A percentile compares a stretch with the other conserved stretches of the same genome.
phyloP scores from a whole-genome alignment of 352 stramenopile genomes.

The Globisporangium takayamanum region DNA sequence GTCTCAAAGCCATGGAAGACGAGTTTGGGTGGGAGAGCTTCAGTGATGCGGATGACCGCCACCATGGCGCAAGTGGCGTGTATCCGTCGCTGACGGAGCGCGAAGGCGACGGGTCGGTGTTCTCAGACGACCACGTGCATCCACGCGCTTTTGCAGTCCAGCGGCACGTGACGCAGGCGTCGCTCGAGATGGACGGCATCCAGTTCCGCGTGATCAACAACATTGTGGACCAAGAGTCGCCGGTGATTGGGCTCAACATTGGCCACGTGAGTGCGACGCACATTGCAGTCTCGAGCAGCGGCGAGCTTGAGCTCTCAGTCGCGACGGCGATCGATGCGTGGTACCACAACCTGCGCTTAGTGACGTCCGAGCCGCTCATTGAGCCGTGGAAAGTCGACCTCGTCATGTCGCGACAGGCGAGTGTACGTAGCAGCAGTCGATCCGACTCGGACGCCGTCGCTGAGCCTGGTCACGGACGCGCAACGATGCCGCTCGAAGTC shows the following conservation, averaged over 20 bases:
- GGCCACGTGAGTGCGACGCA: constrained; percentile 29
- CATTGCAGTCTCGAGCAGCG: constrained; percentile 22
- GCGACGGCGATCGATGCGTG: constrained; percentile 57
- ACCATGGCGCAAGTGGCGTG: constrained; percentile 20
- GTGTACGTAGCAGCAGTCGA: neutral
- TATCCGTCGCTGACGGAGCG: constrained; percentile 32
- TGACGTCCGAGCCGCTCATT: constrained; percentile 73
- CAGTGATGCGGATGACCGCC: constrained; percentile 26
- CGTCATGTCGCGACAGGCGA: constrained; percentile 25
- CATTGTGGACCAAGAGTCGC: constrained; percentile 72
- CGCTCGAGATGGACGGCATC: constrained; percentile 28
- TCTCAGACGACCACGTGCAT: neutral
- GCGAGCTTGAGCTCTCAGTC: constrained; percentile 25
- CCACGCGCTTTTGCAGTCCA: neutral
- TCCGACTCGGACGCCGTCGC: neutral
- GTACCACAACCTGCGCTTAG: constrained; percentile 82
- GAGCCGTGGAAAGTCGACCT: constrained; percentile 70
- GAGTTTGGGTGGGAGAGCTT: constrained; percentile 36
- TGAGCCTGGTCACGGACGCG: constrained; percentile 13
- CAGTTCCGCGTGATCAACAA: constrained; percentile 80
- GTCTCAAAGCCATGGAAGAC: constrained; percentile 29
- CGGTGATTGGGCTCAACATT: constrained; percentile 62
- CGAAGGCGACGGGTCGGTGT: constrained; percentile 8
- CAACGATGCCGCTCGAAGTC: constrained; percentile 36
- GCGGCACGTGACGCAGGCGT: constrained; percentile 22